phyloP scores from a whole-genome alignment of 129 eudicot species.

The Silybum marianum region DNA sequence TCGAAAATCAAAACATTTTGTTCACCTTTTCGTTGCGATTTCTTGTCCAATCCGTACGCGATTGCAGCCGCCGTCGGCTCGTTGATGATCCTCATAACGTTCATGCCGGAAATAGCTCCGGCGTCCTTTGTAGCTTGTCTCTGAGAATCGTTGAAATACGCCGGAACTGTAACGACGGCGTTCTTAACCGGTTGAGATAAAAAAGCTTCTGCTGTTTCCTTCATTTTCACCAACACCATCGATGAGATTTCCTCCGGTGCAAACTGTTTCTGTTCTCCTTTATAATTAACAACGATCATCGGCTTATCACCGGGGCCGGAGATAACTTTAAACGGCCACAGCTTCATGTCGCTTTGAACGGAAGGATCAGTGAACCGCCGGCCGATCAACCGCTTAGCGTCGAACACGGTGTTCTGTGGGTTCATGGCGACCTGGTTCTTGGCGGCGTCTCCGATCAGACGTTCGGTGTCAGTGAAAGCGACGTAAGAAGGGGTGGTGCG shows the following conservation, averaged over 20 bases:
- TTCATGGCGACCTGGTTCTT: constrained; percentile 82
- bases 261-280: constrained; percentile 66
- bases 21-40: constrained; percentile 43
- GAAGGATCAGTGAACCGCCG: constrained; percentile 61
- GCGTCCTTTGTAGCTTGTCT: constrained; percentile 82
- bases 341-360: constrained; percentile 69
- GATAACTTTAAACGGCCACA: constrained; percentile 78
- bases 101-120: constrained; percentile 65
- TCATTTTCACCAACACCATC: constrained; percentile 70
- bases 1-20: constrained; percentile 72
- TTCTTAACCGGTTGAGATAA: constrained; percentile 46
- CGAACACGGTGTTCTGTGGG: constrained; percentile 80
- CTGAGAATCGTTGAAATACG: constrained; percentile 77
- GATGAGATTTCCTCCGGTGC: constrained; percentile 74
- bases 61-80: constrained; percentile 90
- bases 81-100: constrained; percentile 70
- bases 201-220: constrained; percentile 64
- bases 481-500: constrained; percentile 84
- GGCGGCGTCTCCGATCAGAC: constrained; percentile 74
- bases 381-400: constrained; percentile 76
- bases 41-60: constrained; percentile 75
- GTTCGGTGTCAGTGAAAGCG: constrained; percentile 79
- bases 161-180: constrained; percentile 82
- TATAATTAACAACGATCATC: constrained; percentile 57
- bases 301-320: constrained; percentile 72